Percentiles rank a stretch among this genome's conserved stretches.
phyloP scores from a whole-genome alignment of 139 green algal genomes.

The Pseudopediastrum boryanum region DNA sequence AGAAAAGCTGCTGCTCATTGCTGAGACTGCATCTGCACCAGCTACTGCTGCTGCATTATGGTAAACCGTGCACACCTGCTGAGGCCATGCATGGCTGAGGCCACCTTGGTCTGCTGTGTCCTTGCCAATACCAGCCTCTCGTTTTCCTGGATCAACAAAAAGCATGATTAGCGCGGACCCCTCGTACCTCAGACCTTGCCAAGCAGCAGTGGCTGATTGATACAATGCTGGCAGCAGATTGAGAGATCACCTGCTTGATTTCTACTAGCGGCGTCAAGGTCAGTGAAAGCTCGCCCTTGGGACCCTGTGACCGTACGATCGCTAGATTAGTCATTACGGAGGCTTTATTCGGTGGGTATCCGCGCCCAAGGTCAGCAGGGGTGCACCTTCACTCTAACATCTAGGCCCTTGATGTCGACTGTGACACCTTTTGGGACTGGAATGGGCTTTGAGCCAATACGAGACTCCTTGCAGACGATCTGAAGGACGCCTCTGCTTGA shows the following conservation, averaged over 20 bases:
- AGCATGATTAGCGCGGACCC: neutral
- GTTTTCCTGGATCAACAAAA: constrained; percentile 50
- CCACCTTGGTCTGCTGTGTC: constrained; percentile 53
- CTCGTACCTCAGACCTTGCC: too few relatives aligned
- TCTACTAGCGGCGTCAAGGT: constrained; percentile 69
- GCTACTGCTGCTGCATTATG: neutral
- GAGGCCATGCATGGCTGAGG: constrained; percentile 73
- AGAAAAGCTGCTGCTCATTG: neutral
- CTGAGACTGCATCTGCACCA: too few relatives aligned
- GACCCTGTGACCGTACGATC: constrained; percentile 67
- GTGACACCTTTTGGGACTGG: constrained; percentile 80
- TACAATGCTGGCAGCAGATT: too few relatives aligned
- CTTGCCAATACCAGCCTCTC: constrained; percentile 60
- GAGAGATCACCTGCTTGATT: constrained; percentile 67
- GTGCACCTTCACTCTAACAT: constrained; percentile 87
- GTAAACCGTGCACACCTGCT: constrained; percentile 46
- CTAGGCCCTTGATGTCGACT: constrained; percentile 73
- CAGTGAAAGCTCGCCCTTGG: constrained; percentile 77
- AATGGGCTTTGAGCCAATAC: constrained; percentile 90
- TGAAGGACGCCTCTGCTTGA: constrained; percentile 31
- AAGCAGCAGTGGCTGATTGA: too few relatives aligned
- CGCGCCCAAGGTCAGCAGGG: too few relatives aligned
- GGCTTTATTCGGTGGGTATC: too few relatives aligned
- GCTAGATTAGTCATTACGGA: too few relatives aligned
- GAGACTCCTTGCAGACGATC: constrained; percentile 75